Evolutionary conservation across 2,329 filamentous ascomycete species (phyloP), one percentile per base, ranked within the genome.

Genomic region (Mycocentrospora acerina): DNA sequence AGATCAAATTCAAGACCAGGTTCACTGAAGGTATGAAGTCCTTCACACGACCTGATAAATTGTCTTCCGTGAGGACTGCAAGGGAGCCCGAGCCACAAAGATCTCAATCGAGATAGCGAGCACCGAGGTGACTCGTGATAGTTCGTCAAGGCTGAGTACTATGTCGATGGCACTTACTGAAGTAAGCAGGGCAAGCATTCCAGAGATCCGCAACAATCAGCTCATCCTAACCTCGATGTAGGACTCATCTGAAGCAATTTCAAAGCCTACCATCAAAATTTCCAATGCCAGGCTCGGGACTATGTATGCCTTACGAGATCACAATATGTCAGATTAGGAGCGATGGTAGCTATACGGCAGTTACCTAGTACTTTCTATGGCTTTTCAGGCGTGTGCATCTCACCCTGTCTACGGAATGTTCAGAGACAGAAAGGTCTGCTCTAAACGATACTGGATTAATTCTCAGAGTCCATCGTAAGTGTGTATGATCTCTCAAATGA

Each of bases 321-420:
- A 31, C 11, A 15, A 48, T 13, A 7, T 50, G 24, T 31, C 45
- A 5, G 26, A 45, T 2, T 17, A 49, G 18, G 39, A 55, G 11
- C 43, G 51, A 4, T 56, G 48, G 48, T 29, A 29, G n/a, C 48
- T 51, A 35, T 48, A 47, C 6, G 55, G 53, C 18, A 45, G 49
- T 29, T 48, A 43, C 37, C 35, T 60, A 8, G 16, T 59, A 4
- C 35, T 60, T 3, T 18, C 44, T 15, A 45, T 44, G 29, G 45
- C 46, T 1, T 35, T 50, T 15, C 40, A 56, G 18, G 35, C 37
- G 9, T 56, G 42, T 15, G 32, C 44, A 1, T 53, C 44, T 2
- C 52, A 59, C 13, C 37, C 50, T 7, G 32, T 24, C 18, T 52
- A 48, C 29, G 35, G 37, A n/a, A 41, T 48, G 15, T 37, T 47